Conservation (phyloP, 2,329 filamentous ascomycete genomes). For the Aspergillus sp. region DNA sequence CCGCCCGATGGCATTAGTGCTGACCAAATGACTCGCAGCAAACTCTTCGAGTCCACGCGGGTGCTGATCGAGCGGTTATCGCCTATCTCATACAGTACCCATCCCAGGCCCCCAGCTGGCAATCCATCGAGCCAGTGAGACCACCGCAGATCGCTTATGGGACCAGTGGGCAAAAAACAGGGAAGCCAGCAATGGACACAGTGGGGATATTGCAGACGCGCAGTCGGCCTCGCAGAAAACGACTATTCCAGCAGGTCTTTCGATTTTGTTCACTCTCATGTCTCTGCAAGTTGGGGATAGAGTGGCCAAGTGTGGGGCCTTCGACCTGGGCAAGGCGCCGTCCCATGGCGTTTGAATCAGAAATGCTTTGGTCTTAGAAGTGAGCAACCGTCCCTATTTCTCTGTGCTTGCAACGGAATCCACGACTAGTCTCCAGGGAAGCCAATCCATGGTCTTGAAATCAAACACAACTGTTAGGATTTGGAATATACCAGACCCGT, state of each 20-base stretch:
- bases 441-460: neutral
- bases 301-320: neutral
- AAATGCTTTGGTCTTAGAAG: too few relatives aligned
- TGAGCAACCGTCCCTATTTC: too few relatives aligned
- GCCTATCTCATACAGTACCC: neutral
- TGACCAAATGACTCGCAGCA: conserved; percentile 16
- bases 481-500: neutral
- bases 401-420: neutral
- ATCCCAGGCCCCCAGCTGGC: neutral
- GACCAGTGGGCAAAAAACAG: neutral
- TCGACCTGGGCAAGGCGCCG: neutral
- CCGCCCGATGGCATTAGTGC: neutral
- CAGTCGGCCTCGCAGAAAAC: neutral
- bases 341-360: too few relatives aligned
- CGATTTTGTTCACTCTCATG: neutral
- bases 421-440: neutral
- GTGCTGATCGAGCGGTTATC: neutral
- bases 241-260: neutral
- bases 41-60: neutral
- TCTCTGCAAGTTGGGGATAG: neutral
- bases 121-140: neutral
- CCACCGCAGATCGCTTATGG: neutral
- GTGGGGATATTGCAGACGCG: neutral
- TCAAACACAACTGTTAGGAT: neutral
- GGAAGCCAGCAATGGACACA: neutral